Evolutionary conservation across 1,139 yeast species (phyloP).

Genomic region (Suhomyces atakaporum): DNA sequence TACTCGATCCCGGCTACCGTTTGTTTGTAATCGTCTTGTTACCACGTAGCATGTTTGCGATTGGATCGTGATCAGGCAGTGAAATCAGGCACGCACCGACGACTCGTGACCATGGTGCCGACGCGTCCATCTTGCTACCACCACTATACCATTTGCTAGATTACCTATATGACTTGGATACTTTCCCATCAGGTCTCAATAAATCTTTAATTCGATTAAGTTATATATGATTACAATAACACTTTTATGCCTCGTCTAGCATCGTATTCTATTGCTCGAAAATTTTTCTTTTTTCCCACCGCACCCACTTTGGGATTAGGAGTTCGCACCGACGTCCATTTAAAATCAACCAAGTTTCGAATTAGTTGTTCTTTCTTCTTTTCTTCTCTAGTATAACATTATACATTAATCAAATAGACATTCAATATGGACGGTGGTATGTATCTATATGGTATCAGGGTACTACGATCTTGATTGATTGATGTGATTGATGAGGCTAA

Average conservation of each 20-base stretch:
- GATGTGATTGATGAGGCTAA: constrained; percentile 4
- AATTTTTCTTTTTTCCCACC: constrained; percentile 16
- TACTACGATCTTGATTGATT: constrained; percentile 11
- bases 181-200: no score
- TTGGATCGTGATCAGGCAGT: constrained; percentile 1
- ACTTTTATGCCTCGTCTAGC: constrained; percentile 14
- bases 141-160: no score
- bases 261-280: constrained; percentile 12
- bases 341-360: constrained; percentile 15
- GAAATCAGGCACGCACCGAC: constrained; percentile 6
- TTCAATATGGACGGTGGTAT: constrained; percentile 50
- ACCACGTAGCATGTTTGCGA: constrained; percentile 2
- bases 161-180: no score
- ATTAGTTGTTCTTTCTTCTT: constrained; percentile 17
- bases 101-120: constrained; percentile 5
- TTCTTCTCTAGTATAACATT: constrained; percentile 21
- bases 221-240: no score
- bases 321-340: constrained; percentile 15
- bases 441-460: constrained; percentile 21
- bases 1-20: no score
- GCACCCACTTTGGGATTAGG: constrained; percentile 9
- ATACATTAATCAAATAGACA: constrained; percentile 18
- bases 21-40: no score
- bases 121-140: background rate
- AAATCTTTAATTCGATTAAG: no score